Percentiles rank a stretch among this genome's conserved stretches.
phyloP scores from a whole-genome alignment of 306 rosid genomes.

The Lagenaria siceraria region DNA sequence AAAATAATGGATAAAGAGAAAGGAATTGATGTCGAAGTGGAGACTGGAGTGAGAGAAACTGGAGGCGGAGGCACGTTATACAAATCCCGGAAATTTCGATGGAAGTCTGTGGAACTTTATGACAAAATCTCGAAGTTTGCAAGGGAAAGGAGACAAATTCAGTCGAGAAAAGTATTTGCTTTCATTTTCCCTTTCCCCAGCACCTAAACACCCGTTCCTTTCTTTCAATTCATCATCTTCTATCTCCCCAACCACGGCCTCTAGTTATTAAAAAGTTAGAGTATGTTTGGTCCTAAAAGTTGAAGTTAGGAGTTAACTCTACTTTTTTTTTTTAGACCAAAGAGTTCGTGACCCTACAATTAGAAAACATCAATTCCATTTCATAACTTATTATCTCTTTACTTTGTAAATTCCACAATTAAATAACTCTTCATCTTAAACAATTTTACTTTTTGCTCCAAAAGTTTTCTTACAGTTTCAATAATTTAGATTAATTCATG shows the following conservation, averaged over 20 bases:
- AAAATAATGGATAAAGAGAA: background rate
- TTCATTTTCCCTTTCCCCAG: background rate
- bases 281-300: too few relatives aligned
- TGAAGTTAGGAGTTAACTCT: too few relatives aligned
- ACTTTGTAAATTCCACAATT: too few relatives aligned
- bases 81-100: conserved; percentile 6
- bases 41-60: background rate
- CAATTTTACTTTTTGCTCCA: too few relatives aligned
- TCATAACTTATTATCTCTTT: too few relatives aligned
- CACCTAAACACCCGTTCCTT: background rate
- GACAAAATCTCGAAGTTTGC: background rate
- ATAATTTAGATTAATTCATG: background rate
- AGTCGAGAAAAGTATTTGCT: background rate
- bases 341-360: too few relatives aligned
- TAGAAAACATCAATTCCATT: too few relatives aligned
- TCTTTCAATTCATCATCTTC: background rate
- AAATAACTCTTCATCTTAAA: too few relatives aligned
- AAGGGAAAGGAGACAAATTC: background rate
- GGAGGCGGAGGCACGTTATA: background rate
- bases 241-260: background rate
- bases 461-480: background rate
- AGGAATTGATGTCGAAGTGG: background rate
- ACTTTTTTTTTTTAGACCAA: too few relatives aligned
- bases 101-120: background rate
- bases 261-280: background rate